Evolutionary conservation across 306 rosid genomes (phyloP).

Genomic region (Fagus crenata): DNA sequence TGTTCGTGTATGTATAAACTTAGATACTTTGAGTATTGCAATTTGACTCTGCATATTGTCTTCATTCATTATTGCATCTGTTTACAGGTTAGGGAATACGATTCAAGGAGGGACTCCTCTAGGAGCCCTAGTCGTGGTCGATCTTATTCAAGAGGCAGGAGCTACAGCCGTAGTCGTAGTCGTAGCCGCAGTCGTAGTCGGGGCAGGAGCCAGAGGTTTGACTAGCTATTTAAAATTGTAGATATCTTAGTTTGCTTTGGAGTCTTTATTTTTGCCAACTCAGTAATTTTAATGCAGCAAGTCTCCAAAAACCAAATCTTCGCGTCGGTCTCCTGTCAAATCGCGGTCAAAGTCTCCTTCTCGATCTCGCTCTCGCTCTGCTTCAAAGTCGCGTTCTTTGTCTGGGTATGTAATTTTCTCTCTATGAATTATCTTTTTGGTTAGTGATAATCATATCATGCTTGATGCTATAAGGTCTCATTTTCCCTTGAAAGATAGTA

Average conservation of each 20-base stretch:
- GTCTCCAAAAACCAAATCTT: conserved; percentile 85
- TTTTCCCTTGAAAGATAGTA: neutral
- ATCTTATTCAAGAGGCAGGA: conserved; percentile 80
- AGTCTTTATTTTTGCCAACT: conserved; percentile 5
- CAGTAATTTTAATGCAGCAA: conserved; percentile 57
- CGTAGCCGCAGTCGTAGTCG: conserved; percentile 64
- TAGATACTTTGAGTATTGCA: conserved; percentile 3
- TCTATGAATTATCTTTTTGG: neutral
- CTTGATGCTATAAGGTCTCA: neutral
- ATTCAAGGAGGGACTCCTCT: conserved; percentile 78
- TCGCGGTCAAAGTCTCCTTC: conserved; percentile 69
- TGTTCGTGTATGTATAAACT: conserved; percentile 66
- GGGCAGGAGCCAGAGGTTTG: conserved; percentile 71
- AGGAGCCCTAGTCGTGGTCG: conserved; percentile 89
- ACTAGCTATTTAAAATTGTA: conserved; percentile 4
- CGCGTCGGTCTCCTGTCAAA: conserved; percentile 79
- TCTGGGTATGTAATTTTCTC: conserved; percentile 65
- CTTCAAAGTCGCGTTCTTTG: conserved; percentile 66
- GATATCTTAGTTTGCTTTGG: neutral
- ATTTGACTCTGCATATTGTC: neutral
- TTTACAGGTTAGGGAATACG: conserved; percentile 86
- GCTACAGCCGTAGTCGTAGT: conserved; percentile 78
- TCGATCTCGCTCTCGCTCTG: conserved; percentile 49
- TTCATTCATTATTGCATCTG: conserved; percentile 15
- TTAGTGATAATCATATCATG: neutral